Evolutionary conservation across 768 basidiomycete species (phyloP).

Genomic region (Amanita exitialis): DNA sequence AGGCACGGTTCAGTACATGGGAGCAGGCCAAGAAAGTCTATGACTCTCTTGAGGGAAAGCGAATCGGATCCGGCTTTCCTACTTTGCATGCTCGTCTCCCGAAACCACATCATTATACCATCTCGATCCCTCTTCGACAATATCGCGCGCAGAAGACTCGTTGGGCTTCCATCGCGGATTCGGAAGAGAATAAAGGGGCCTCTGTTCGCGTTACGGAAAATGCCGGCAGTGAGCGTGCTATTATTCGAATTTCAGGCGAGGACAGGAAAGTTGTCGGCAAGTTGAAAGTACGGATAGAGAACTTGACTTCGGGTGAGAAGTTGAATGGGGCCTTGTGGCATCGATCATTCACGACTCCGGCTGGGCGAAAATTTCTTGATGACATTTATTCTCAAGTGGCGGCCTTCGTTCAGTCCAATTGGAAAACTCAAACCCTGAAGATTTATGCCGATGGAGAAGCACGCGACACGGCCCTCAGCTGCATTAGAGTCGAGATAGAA

Average conservation of each 20-base stretch:
- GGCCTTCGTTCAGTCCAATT: constrained; percentile 35
- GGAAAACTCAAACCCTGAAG: constrained; percentile 32
- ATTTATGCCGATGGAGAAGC: constrained; percentile 32
- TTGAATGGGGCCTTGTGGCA: constrained; percentile 41
- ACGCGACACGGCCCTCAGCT: constrained; percentile 29
- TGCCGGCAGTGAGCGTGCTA: constrained; percentile 14
- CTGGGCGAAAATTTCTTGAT: constrained; percentile 24
- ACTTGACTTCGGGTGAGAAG: constrained; percentile 38
- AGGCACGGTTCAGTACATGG: constrained; percentile 37
- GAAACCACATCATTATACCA: constrained; percentile 40
- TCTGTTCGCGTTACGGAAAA: constrained; percentile 20
- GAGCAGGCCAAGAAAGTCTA: constrained; percentile 34
- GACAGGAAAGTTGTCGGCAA: constrained; percentile 44
- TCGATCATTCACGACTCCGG: constrained; percentile 21
- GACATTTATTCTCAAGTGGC: constrained; percentile 24
- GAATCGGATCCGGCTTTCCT: constrained; percentile 20
- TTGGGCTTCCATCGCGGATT: constrained; percentile 34
- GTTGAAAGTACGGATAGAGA: constrained; percentile 52
- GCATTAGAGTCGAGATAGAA: constrained; percentile 37
- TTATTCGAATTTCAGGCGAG: constrained; percentile 37
- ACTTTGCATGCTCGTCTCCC: constrained; percentile 31
- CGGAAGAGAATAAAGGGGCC: constrained; percentile 23
- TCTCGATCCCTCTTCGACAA: constrained; percentile 36
- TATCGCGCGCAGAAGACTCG: constrained; percentile 37
- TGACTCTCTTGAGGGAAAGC: constrained; percentile 22